Evolutionary conservation across 1,139 yeast species (phyloP).

Genomic region (Maudiozyma humilis): DNA sequence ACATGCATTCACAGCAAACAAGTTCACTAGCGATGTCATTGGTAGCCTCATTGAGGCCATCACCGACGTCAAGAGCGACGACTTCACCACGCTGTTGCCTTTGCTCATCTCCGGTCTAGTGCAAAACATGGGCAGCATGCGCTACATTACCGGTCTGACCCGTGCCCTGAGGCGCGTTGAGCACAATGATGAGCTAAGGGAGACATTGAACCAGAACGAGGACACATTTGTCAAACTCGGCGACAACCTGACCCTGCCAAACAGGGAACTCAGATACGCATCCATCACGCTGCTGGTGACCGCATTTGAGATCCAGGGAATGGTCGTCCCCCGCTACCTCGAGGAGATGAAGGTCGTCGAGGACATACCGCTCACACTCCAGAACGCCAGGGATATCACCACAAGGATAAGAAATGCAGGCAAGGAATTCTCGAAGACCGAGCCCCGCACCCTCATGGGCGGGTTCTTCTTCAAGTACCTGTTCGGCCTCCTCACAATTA

Average conservation of each 20-base stretch:
- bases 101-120: conserved; percentile 10
- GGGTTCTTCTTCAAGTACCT: conserved; percentile 46
- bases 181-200: conserved; percentile 3
- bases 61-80: conserved; percentile 6
- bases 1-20: conserved; percentile 6
- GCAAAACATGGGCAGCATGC: conserved; percentile 15
- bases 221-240: conserved; percentile 13
- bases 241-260: conserved; percentile 40
- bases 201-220: conserved; percentile 6
- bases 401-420: conserved; percentile 61
- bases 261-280: conserved; percentile 40
- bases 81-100: conserved; percentile 6
- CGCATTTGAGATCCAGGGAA: conserved; percentile 28
- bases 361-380: conserved; percentile 58
- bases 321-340: conserved; percentile 33
- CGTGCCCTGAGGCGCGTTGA: conserved; percentile 11
- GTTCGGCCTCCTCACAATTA: conserved; percentile 66
- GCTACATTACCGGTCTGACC: conserved; percentile 22
- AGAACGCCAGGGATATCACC: conserved; percentile 69
- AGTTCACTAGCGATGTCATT: conserved; percentile 24
- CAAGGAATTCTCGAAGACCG: conserved; percentile 38
- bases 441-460: conserved; percentile 32
- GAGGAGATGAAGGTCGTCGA: conserved; percentile 51
- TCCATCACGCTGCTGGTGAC: conserved; percentile 39
- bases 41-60: conserved; percentile 18